Percentiles rank a stretch among this genome's conserved stretches.
Conservation (phyloP, 495 filamentous ascomycete species). For the Lophiostoma macrostomum region DNA sequence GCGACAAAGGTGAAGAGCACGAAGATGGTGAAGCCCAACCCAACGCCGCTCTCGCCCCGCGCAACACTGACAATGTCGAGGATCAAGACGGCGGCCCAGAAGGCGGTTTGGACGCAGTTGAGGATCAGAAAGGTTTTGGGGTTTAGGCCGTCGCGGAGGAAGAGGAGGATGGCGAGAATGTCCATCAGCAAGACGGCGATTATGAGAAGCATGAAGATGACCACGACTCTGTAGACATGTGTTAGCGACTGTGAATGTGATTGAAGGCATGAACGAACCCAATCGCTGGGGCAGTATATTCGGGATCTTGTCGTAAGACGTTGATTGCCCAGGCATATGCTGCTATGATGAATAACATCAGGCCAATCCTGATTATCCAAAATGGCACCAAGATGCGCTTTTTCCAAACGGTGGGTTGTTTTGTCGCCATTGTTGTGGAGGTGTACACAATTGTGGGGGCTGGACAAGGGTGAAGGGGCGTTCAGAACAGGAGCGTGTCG, state of each 20-base stretch:
- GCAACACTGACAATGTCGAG: slow-evolving; percentile 26
- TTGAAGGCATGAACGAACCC: slow-evolving; percentile 7
- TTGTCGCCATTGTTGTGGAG: background rate
- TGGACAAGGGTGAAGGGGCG: background rate
- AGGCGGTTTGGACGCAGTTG: slow-evolving; percentile 27
- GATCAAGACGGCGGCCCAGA: slow-evolving; percentile 30
- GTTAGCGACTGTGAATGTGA: background rate
- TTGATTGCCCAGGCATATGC: slow-evolving; percentile 20
- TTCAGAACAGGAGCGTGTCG: too few relatives aligned
- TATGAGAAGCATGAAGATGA: slow-evolving; percentile 31
- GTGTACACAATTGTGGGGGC: background rate
- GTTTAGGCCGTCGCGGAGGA: slow-evolving; percentile 22
- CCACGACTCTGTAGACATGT: slow-evolving; percentile 15
- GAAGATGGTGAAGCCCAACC: slow-evolving; percentile 17
- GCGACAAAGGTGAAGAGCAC: slow-evolving; percentile 26
- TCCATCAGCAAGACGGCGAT: slow-evolving; percentile 32
- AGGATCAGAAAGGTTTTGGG: slow-evolving; percentile 32
- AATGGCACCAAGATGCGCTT: slow-evolving; percentile 35
- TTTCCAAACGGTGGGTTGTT: slow-evolving; percentile 26
- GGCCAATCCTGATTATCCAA: slow-evolving; percentile 25
- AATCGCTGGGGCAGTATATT: slow-evolving; percentile 6
- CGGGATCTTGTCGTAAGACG: background rate
- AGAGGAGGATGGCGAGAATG: slow-evolving; percentile 30
- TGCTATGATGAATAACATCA: slow-evolving; percentile 31
- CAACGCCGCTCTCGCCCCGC: slow-evolving; percentile 2